phyloP scores from a whole-genome alignment of 179 eudicot species.

The Pouteria campechiana region DNA sequence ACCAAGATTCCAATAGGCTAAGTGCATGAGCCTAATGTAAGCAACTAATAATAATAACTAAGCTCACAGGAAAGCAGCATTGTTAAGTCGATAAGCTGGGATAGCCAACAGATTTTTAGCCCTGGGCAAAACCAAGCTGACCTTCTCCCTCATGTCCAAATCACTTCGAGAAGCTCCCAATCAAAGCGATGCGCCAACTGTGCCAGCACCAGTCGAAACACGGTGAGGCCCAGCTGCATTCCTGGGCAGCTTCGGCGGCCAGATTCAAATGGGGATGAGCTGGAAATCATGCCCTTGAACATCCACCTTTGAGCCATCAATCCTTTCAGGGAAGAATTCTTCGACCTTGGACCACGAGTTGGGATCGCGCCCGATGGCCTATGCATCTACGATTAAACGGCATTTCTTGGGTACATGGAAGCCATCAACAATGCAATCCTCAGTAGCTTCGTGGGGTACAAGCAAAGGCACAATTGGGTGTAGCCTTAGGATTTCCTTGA shows the following conservation, averaged over 20 bases:
- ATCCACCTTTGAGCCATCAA: slow-evolving; percentile 28
- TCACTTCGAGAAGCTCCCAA: slow-evolving; percentile 49
- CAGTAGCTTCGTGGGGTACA: slow-evolving; percentile 52
- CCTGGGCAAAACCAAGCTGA: slow-evolving; percentile 47
- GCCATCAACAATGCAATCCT: slow-evolving; percentile 19
- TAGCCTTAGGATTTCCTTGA: slow-evolving; percentile 60
- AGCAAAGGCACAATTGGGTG: slow-evolving; percentile 70
- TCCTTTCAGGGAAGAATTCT: slow-evolving; percentile 29
- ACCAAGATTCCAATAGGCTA: no score
- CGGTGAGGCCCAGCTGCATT: slow-evolving; percentile 48
- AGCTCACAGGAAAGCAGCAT: no score
- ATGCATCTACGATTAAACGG: slow-evolving; percentile 39
- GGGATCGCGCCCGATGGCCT: slow-evolving; percentile 45
- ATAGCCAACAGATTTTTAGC: slow-evolving; percentile 31
- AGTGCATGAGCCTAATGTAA: no score
- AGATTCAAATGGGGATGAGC: slow-evolving; percentile 55
- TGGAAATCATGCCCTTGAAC: slow-evolving; percentile 39
- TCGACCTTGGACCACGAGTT: slow-evolving; percentile 35
- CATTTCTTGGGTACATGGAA: slow-evolving; percentile 34
- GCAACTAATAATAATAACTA: no score
- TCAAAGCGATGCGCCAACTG: slow-evolving; percentile 35
- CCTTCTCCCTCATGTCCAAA: slow-evolving; percentile 31
- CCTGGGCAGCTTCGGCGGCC: slow-evolving; percentile 65
- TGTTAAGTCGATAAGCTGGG: slow-evolving; percentile 33
- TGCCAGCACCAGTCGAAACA: slow-evolving; percentile 37